Base-by-base conservation (phyloP, 73 alveolate genomes). In the Paramecium bursaria region DNA sequence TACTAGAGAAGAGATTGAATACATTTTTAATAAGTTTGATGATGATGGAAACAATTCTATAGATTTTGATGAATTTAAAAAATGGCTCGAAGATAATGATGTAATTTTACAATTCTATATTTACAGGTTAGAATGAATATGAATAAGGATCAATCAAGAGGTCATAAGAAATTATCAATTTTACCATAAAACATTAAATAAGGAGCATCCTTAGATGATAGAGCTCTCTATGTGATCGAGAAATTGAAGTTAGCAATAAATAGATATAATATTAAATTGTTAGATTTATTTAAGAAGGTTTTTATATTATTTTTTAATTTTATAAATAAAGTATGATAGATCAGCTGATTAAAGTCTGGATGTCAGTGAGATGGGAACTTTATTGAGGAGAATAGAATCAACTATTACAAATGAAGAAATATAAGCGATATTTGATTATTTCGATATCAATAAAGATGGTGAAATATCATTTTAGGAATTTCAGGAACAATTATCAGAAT, bases 21-120 rank as follows among this genome's bases (percentile, higher is more conserved):
- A 79, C 27, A 79, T 79, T 31, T 79, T 79, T 50, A 79, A 79
- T 79, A 79, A 79, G 54, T 79, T 79, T 54, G 89, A 79, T 46
- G 89, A 79, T 44, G 89, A 79, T 79, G 76, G 76, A 25, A 73
- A 79, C 74, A 79, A 79, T 50, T 53, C 61, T 6, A 79, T 79
- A 25, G 76, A 73, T 31, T 79, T 79, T 39, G 89, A 79, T 15
- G 89, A 79, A 39, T 79, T 79, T 55, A 79, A 61, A 54, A 79
- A 79, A 50, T 79, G 89, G 89, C 67, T 79, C n/a, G 75, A 61
- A 19, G 60, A 54, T 39, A 79, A 79, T 22, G 46, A 55, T 22
- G 89, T 79, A 54, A 35, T 54, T 22, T 21, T 31, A 14, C 15
- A 21, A 49, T 48, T 54, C 49, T 35, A 50, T 30, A 57, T 31